Conservation (phyloP, 2,329 filamentous ascomycete genomes). For the Penicillium oxalicum region DNA sequence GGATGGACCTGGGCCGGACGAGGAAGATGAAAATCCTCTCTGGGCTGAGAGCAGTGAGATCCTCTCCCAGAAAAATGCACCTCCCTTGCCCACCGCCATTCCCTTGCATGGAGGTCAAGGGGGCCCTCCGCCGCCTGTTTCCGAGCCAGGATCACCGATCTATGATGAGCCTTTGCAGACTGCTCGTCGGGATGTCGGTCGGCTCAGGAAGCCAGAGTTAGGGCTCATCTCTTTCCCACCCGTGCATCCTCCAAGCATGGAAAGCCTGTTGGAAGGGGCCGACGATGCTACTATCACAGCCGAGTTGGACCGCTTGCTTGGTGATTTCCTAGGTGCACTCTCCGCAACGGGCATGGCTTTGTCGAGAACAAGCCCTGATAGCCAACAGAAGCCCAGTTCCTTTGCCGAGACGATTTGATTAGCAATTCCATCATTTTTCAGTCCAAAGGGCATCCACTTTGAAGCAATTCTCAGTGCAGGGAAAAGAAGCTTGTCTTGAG, state of each 20-base stretch:
- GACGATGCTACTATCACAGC: constrained; percentile 31
- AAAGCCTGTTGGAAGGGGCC: constrained; percentile 35
- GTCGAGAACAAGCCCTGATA: constrained; percentile 10
- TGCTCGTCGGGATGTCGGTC: constrained; percentile 11
- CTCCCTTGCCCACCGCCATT: constrained; percentile 24
- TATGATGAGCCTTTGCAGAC: constrained; percentile 15
- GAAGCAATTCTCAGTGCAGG: too few relatives aligned
- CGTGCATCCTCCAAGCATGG: constrained; percentile 34
- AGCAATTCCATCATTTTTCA: too few relatives aligned
- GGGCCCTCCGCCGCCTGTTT: constrained; percentile 9
- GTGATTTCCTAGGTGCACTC: constrained; percentile 36
- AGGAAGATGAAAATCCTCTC: constrained; percentile 46
- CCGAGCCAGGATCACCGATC: constrained; percentile 19
- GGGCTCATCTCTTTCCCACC: constrained; percentile 33
- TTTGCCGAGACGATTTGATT: too few relatives aligned
- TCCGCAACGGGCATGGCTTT: constrained; percentile 33
- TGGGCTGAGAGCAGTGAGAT: constrained; percentile 18
- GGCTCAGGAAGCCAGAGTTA: constrained; percentile 6
- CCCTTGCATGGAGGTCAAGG: constrained; percentile 15
- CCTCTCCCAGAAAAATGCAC: constrained; percentile 12
- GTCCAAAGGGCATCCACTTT: too few relatives aligned
- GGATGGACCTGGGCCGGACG: constrained; percentile 48
- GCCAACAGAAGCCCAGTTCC: constrained; percentile 3
- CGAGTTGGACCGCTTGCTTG: constrained; percentile 39
- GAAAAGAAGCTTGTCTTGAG: too few relatives aligned